Evolutionary conservation across 306 rosid species (phyloP), one percentile per base, ranked within the genome.

Genomic region (Vicia villosa): DNA sequence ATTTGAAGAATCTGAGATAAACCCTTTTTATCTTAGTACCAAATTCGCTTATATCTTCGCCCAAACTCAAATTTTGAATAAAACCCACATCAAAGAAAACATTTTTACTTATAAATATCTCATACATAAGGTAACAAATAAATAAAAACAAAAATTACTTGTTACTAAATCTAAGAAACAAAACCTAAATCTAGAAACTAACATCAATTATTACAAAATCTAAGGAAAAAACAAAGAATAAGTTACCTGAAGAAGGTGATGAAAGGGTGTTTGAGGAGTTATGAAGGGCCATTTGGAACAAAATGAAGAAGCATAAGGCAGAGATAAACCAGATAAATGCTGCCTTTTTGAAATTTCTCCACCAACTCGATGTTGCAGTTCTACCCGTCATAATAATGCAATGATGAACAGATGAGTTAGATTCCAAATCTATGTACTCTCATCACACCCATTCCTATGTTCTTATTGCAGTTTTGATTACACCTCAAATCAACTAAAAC

Each of bases 281-380:
- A 11, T 42, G 80, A 46, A 86, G 81, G 19, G 82, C 90, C 96
- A 88, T 81, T 22, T 73, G 82, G 81, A 90, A 82, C 62, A 88
- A 84, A 66, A 50, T n/a, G 83, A 66, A 80, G 91, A 90, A 90
- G 70, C 83, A 30, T 60, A 73, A 43, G 41, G 86, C 82, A 49
- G 89, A 88, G 84, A 73, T 2, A 70, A 86, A 17, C 96, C 97
- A 94, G 79, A 91, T 73, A n/a, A 80, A 67, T 38, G 74, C 82
- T 1, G 74, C 88, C 36, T 79, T 79, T 63, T 84, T 85, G 30
- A 74, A 69, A 52, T 76, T 84, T 68, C 11, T 64, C 86, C 83
- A 86, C 65, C 79, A 70, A 47, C 24, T 69, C 9, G 34, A 51
- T 60, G 54, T 62, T 15, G 5, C 24, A 46, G 24, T 63, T 57